Conservation (phyloP, 192 early-diverging fungal species). For the Coemansia sp. region DNA sequence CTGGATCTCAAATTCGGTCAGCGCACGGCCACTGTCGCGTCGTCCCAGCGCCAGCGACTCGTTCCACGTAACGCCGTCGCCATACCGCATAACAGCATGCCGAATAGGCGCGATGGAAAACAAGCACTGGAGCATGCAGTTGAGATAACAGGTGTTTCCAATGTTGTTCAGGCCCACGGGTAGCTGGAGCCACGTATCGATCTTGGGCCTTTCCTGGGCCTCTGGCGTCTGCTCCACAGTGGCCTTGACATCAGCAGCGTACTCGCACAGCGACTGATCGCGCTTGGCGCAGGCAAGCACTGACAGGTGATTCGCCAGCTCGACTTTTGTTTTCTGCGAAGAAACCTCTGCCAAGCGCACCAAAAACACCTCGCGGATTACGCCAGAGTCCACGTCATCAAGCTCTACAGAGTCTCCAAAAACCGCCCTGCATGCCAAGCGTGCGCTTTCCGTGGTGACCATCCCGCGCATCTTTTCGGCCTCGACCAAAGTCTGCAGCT, state of each 20-base stretch:
- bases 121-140: constrained; percentile 78
- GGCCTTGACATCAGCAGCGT: constrained; percentile 22
- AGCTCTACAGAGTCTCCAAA: constrained; percentile 48
- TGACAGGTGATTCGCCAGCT: constrained; percentile 29
- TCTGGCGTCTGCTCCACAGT: constrained; percentile 3
- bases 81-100: constrained; percentile 57
- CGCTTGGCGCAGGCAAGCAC: constrained; percentile 27
- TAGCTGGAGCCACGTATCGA: constrained; percentile 44
- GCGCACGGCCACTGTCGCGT: constrained; percentile 27
- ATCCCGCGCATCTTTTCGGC: constrained; percentile 59
- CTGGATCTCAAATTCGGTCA: constrained; percentile 21
- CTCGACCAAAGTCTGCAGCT: constrained; percentile 52
- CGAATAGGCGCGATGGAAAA: constrained; percentile 69
- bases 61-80: constrained; percentile 52
- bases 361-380: constrained; percentile 40
- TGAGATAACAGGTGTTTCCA: constrained; percentile 90
- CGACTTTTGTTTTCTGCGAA: constrained; percentile 33
- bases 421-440: constrained; percentile 48
- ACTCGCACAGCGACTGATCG: constrained; percentile 22
- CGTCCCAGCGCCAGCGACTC: constrained; percentile 31
- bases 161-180: constrained; percentile 80
- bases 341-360: constrained; percentile 19
- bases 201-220: constrained; percentile 11
- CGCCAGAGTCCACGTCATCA: constrained; percentile 25
- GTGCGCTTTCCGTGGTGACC: constrained; percentile 46